Evolutionary conservation across 2,329 filamentous ascomycete genomes (phyloP), one percentile per base, ranked within the genome.

Genomic region (Fusarium sp.): DNA sequence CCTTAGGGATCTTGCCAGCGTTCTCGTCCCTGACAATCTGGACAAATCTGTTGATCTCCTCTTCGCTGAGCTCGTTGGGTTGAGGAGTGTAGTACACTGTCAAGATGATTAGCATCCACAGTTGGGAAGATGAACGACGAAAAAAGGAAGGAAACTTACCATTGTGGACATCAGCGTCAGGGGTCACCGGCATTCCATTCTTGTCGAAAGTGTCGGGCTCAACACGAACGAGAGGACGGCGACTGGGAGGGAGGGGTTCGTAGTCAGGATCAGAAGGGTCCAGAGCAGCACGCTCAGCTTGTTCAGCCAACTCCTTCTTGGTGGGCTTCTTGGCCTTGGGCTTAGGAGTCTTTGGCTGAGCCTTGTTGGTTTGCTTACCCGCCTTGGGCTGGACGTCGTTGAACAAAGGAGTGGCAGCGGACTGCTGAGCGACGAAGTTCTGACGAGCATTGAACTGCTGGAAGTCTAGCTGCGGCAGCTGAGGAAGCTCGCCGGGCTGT

Each of bases 61-160:
- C 43, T 2, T 13, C 11, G 22, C 17, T 22, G n/a, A 48, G 9
- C 10, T 20, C n/a, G 3, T 26, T 33, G 13, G 17, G 15, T 17
- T 40, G n/a, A n/a, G 42, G 22, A 5, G 24, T 40, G 36, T 46
- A 64, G 46, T 39, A 64, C n/a, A 62, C 45, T 51, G 22, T 24
- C 24, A 18, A 6, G 5, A 18, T 39, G 6, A 22, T 63, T 18
- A 63, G 58, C 14, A 50, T 42, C 15, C 31, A 17, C 22, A 14
- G 13, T 36, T 24, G 20, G 2, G 5, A 15, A 31, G 22, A 36
- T 11, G 14, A 28, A 2, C 13, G 9, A 10, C 4, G 13, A 20
- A 18, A 36, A 20, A 14, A 40, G 18, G 11, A 20, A 39, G 3
- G 10, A 33, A 28, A 17, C 54, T 45, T 45, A 64, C 61, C 24